These are phyloP conservation scores for Chlorella variabilis DNA, from an alignment of 163 green algal species.

Conservation along the genomic window DNA sequence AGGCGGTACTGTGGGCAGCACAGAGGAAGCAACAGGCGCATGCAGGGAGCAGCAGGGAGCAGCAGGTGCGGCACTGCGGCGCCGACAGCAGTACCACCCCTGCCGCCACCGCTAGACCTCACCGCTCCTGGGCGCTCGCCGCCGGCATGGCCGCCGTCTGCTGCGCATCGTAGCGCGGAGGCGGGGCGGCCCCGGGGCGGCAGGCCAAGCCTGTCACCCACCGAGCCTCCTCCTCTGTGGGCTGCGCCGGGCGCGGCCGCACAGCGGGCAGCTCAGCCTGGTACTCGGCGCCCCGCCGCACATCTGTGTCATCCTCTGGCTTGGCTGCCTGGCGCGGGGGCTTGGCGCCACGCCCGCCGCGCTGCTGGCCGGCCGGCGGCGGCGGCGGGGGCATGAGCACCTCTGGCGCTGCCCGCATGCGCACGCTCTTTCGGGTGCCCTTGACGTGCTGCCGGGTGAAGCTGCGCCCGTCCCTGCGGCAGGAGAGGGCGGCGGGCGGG, in stretches of 20 bases:
- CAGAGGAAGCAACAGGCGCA: too few species aligned
- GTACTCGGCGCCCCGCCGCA: slow-evolving; percentile 24
- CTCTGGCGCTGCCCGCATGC: slow-evolving; percentile 10
- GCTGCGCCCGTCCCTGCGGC: slow-evolving; percentile 29
- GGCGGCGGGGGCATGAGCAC: neutral
- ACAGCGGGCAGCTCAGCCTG: slow-evolving; percentile 32
- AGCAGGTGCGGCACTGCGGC: neutral
- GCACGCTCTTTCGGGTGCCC: slow-evolving; percentile 23
- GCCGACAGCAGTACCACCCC: neutral
- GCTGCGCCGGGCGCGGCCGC: neutral
- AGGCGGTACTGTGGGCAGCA: too few species aligned
- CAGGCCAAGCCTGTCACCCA: slow-evolving; percentile 18
- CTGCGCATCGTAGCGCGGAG: neutral
- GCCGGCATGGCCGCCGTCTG: neutral
- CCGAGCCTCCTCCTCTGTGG: slow-evolving; percentile 13
- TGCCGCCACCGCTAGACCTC: neutral
- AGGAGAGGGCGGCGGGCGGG: neutral
- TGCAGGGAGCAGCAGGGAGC: neutral
- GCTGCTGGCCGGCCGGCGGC: neutral
- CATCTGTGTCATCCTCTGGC: slow-evolving; percentile 33
- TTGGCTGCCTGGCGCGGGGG: neutral
- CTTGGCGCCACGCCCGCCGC: neutral
- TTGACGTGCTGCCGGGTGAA: neutral
- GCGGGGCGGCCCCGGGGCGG: neutral
- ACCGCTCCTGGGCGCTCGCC: neutral